Percentiles rank a stretch among this genome's conserved stretches.
phyloP scores from a whole-genome alignment of 768 basidiomycete species.

The Crepidotus variabilis region DNA sequence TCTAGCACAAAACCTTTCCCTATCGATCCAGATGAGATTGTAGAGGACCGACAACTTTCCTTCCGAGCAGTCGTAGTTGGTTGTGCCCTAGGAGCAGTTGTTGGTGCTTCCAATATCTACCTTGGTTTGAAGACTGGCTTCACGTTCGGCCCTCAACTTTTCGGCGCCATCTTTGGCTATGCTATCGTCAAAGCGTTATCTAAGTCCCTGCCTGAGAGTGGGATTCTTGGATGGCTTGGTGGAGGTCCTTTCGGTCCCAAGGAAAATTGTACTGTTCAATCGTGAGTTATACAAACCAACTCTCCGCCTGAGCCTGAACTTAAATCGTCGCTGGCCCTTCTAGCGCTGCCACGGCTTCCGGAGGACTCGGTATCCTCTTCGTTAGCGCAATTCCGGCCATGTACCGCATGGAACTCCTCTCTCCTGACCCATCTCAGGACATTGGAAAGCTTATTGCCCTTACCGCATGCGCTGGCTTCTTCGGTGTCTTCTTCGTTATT shows the following conservation, averaged over 20 bases:
- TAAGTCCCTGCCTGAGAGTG: slow-evolving; percentile 42
- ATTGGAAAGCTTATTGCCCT: slow-evolving; percentile 55
- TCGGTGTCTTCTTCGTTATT: slow-evolving; percentile 65
- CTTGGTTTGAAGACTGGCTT: slow-evolving; percentile 68
- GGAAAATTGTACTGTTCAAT: slow-evolving; percentile 64
- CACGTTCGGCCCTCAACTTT: slow-evolving; percentile 60
- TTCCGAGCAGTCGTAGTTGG: slow-evolving; percentile 45
- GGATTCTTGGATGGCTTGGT: slow-evolving; percentile 38
- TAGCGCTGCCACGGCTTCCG: slow-evolving; percentile 54
- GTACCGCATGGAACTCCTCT: slow-evolving; percentile 50
- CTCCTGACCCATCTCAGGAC: slow-evolving; percentile 42
- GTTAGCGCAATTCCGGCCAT: slow-evolving; percentile 60
- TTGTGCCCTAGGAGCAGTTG: slow-evolving; percentile 47
- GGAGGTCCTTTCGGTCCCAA: slow-evolving; percentile 62
- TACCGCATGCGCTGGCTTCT: slow-evolving; percentile 51
- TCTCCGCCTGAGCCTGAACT: not conserved
- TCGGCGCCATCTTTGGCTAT: slow-evolving; percentile 60
- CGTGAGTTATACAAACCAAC: slow-evolving; percentile 20
- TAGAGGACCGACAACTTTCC: slow-evolving; percentile 51
- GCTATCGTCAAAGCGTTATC: slow-evolving; percentile 58
- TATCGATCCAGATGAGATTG: slow-evolving; percentile 40
- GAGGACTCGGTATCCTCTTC: slow-evolving; percentile 56
- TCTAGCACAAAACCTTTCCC: slow-evolving; percentile 49
- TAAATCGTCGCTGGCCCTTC: not conserved
- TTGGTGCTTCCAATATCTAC: slow-evolving; percentile 63